phyloP scores from a whole-genome alignment of 2,329 filamentous ascomycete genomes.

The Aspergillus sp. region DNA sequence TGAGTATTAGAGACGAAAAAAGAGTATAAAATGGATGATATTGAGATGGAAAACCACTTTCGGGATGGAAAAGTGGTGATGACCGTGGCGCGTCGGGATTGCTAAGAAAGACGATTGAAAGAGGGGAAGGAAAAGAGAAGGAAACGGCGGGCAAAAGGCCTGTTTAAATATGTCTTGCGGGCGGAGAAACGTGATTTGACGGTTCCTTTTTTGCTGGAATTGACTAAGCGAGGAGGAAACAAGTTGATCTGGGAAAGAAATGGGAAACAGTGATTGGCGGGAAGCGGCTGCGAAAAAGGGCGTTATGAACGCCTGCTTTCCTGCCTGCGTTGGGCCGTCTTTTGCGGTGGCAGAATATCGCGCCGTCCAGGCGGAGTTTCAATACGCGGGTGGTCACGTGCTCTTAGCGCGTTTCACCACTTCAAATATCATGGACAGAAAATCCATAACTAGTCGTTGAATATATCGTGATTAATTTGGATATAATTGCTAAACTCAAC shows the following conservation, averaged over 20 bases:
- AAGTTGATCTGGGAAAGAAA: slow-evolving; percentile 18
- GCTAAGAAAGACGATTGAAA: slow-evolving; percentile 11
- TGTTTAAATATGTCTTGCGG: slow-evolving; percentile 24
- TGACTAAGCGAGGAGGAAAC: slow-evolving; percentile 20
- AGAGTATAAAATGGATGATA: slow-evolving; percentile 9
- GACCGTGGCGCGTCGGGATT: slow-evolving; percentile 15
- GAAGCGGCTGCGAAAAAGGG: slow-evolving; percentile 24
- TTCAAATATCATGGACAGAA: too few species aligned
- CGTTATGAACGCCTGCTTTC: slow-evolving; percentile 37
- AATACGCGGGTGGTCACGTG: neutral
- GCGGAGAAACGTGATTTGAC: slow-evolving; percentile 14
- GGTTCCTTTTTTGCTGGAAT: slow-evolving; percentile 3
- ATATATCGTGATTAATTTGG: too few species aligned
- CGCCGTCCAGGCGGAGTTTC: neutral
- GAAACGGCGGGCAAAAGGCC: slow-evolving; percentile 6
- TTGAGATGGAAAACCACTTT: slow-evolving; percentile 12
- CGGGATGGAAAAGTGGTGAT: slow-evolving; percentile 6
- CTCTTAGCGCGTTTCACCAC: too few species aligned
- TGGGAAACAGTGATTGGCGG: slow-evolving; percentile 28
- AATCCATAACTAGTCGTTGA: too few species aligned
- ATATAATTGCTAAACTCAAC: too few species aligned
- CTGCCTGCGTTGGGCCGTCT: slow-evolving; percentile 17
- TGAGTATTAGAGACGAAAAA: slow-evolving; percentile 5
- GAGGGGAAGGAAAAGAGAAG: slow-evolving; percentile 8
- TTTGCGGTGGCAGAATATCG: neutral